Evolutionary conservation across 495 filamentous ascomycete species (phyloP).

Genomic region (Hypoxylon lenormandii): DNA sequence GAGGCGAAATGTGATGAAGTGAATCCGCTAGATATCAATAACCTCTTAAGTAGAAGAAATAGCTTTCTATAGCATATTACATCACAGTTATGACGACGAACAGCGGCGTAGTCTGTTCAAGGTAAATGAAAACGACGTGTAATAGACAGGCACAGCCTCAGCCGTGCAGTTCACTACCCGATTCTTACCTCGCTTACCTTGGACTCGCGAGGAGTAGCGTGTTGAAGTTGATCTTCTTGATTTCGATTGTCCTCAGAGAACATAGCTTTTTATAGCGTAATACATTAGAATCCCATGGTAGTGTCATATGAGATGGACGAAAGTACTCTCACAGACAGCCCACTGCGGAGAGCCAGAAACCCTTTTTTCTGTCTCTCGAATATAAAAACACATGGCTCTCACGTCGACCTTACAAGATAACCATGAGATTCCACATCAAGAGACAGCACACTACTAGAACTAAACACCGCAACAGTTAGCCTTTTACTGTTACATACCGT

Average conservation of each 20-base stretch:
- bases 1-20: background rate
- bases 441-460: background rate
- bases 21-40: background rate
- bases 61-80: background rate
- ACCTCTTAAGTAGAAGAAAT: background rate
- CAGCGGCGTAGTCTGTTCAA: background rate
- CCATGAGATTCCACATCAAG: background rate
- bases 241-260: background rate
- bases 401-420: background rate
- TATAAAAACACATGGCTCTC: background rate
- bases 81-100: background rate
- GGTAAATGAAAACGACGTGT: too few species aligned
- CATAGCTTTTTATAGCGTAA: constrained; percentile 1
- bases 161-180: background rate
- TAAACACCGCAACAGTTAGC: background rate
- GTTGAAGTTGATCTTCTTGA: background rate
- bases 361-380: background rate
- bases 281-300: background rate
- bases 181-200: background rate
- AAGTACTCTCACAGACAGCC: background rate
- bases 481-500: background rate
- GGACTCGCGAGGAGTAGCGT: background rate
- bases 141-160: background rate
- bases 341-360: background rate
- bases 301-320: background rate